Evolutionary conservation across 306 rosid species (phyloP), one percentile per base, ranked within the genome.

Genomic region (Ceratonia siliqua): DNA sequence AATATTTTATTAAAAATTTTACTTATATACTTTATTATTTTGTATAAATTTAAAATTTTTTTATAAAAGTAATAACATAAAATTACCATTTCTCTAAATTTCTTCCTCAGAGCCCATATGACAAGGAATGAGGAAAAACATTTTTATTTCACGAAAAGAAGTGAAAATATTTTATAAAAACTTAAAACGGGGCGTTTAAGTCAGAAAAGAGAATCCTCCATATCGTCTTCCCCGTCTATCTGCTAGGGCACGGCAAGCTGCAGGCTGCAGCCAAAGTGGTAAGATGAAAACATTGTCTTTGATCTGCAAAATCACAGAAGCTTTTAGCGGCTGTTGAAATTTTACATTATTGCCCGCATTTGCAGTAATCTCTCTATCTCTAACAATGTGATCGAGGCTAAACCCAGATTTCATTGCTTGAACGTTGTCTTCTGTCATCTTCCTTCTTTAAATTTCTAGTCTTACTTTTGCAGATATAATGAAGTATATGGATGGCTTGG

Each of bases 201-300:
- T 1, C 18, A 27, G 70, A 18, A 5, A 0, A 22, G 55, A 1
- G 46, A 24, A 3, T 32, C 9, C 3, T 35, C 28, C 15, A 27
- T n/a, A 1, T 56, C 75, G 24, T 49, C 62, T 54, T 73, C 64
- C 10, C 2, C 36, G 32, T 15, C 36, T 4, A 13, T 69, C 55
- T 55, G 69, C n/a, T 72, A 65, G 74, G 74, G 68, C 54, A 72
- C 55, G 5, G 48, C 36, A 18, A 41, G 33, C 45, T 18, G 58
- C 48, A 17, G 24, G n/a, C n/a, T n/a, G n/a, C n/a, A n/a, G n/a
- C n/a, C n/a, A n/a, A n/a, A n/a, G n/a, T n/a, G n/a, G n/a, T n/a
- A n/a, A n/a, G n/a, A n/a, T n/a, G n/a, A n/a, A n/a, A n/a, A n/a
- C n/a, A n/a, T n/a, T n/a, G n/a, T n/a, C n/a, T n/a, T n/a, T 24